Evolutionary conservation across 352 stramenopile genomes (phyloP).

Genomic region (Blastocystis sp.): DNA sequence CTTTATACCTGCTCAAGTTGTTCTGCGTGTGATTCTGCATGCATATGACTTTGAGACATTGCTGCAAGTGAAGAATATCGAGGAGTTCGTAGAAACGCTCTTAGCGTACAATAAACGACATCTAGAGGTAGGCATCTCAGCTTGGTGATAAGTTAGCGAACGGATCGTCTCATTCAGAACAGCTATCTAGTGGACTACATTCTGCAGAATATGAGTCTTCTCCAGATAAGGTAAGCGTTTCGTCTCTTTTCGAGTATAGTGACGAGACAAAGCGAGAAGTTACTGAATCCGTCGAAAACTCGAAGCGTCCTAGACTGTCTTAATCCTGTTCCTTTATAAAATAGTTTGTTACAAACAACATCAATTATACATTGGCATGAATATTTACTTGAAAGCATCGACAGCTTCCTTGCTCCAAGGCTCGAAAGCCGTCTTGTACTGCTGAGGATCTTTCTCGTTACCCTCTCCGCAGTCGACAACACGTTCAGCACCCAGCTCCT

Average conservation of each 20-base stretch:
- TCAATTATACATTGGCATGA: neutral
- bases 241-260: neutral
- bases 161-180: constrained; percentile 88
- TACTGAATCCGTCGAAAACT: neutral
- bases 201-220: constrained; percentile 61
- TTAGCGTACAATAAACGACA: constrained; percentile 92
- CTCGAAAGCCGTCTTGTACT: constrained; percentile 56
- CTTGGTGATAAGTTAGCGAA: constrained; percentile 69
- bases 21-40: constrained; percentile 81
- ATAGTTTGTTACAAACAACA: neutral
- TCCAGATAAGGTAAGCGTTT: neutral
- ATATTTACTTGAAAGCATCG: constrained; percentile 35
- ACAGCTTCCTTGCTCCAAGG: constrained; percentile 45
- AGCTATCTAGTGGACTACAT: constrained; percentile 88
- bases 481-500: constrained; percentile 55
- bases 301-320: neutral
- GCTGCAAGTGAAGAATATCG: constrained; percentile 70
- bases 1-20: constrained; percentile 81
- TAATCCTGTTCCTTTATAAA: neutral
- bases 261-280: neutral
- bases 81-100: constrained; percentile 82
- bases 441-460: constrained; percentile 56
- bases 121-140: constrained; percentile 68
- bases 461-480: constrained; percentile 55
- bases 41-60: constrained; percentile 67